Evolutionary conservation across 306 rosid species (phyloP).

Genomic region (Inga laurina): DNA sequence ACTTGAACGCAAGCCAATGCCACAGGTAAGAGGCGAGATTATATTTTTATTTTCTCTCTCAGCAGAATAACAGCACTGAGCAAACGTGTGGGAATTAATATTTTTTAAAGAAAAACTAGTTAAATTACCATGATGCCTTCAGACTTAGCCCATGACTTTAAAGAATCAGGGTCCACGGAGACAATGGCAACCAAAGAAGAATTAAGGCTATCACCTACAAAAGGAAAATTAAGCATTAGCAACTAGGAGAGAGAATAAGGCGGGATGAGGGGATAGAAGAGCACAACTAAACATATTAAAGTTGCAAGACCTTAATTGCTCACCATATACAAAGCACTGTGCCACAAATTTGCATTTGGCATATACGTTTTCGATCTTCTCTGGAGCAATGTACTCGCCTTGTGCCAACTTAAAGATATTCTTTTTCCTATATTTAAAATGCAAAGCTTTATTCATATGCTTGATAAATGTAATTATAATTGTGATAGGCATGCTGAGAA

Average conservation of each 20-base stretch:
- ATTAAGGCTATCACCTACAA: conserved; percentile 90
- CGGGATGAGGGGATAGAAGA: background rate
- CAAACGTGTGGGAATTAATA: conserved; percentile 11
- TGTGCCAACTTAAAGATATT: conserved; percentile 99
- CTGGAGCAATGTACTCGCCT: conserved; percentile 99
- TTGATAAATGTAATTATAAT: conserved; percentile 1
- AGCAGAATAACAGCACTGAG: conserved; percentile 9
- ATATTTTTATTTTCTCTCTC: background rate
- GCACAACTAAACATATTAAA: background rate
- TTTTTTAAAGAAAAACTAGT: conserved; percentile 20
- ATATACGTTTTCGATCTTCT: conserved; percentile 93
- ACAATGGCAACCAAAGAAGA: conserved; percentile 82
- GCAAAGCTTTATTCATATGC: conserved; percentile 25
- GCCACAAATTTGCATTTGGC: conserved; percentile 85
- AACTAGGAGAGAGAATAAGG: conserved; percentile 8
- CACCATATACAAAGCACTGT: conserved; percentile 92
- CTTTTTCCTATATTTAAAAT: conserved; percentile 72
- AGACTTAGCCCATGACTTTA: conserved; percentile 87
- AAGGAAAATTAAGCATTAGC: conserved; percentile 38
- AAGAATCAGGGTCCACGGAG: conserved; percentile 73
- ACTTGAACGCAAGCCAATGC: background rate
- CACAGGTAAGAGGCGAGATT: background rate
- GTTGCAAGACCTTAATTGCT: conserved; percentile 39
- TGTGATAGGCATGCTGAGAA: conserved; percentile 3
- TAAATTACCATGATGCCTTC: conserved; percentile 70